Percentiles rank a stretch among this genome's conserved stretches.
These are phyloP conservation scores for Diplocarpon rosae DNA, from an alignment of 2,329 filamentous ascomycete species.

Conservation along the genomic window DNA sequence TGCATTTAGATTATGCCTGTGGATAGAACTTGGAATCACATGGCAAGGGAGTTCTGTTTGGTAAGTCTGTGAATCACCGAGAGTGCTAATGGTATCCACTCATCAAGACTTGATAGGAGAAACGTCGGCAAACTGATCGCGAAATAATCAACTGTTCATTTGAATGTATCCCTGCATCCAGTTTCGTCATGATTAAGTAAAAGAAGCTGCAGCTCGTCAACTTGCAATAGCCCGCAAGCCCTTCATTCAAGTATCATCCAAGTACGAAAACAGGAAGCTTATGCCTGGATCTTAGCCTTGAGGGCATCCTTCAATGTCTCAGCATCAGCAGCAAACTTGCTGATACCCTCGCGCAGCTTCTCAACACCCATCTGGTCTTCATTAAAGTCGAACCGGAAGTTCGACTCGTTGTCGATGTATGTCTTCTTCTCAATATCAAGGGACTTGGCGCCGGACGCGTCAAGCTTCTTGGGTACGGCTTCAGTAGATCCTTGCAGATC, in stretches of 20 bases:
- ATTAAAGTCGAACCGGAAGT: constrained; percentile 99
- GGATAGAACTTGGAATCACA: too few species aligned
- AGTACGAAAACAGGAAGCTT: neutral
- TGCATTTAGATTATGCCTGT: too few species aligned
- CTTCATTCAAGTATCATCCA: too few species aligned
- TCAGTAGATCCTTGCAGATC: constrained; percentile 78
- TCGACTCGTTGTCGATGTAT: constrained; percentile 81
- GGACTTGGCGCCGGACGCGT: constrained; percentile 50
- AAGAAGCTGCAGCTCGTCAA: too few species aligned
- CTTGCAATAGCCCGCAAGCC: too few species aligned
- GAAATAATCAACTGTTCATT: neutral
- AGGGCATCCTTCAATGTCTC: constrained; percentile 88
- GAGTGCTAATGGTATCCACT: too few species aligned
- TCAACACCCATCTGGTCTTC: constrained; percentile 99
- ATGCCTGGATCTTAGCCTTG: constrained; percentile 61
- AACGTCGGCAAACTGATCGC: too few species aligned
- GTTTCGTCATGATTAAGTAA: neutral
- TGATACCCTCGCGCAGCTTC: constrained; percentile 99
- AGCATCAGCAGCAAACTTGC: constrained; percentile 96
- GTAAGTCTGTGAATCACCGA: too few species aligned
- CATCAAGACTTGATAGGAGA: too few species aligned
- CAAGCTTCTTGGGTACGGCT: constrained; percentile 84
- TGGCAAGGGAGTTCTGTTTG: too few species aligned
- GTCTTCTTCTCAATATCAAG: constrained; percentile 77
- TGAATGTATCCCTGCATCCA: constrained; percentile 1